Base-by-base conservation (phyloP, 2,329 filamentous ascomycete genomes). In the Pseudogymnoascus sp. region DNA sequence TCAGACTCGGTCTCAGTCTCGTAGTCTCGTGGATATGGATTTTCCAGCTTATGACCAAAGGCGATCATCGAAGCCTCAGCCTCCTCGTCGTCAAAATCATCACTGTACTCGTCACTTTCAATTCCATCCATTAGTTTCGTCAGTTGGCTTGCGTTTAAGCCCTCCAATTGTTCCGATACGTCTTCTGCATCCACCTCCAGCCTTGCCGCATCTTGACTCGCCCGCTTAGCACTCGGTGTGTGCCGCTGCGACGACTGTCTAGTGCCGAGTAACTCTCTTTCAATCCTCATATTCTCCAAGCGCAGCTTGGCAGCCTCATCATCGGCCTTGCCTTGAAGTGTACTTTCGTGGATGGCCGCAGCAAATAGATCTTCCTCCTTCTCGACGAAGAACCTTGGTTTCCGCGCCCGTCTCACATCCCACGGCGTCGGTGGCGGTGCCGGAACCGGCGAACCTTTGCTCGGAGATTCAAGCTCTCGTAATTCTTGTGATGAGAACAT, bases 401-500 rank as follows among this genome's bases (percentile, higher is more conserved):
- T 65, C 8, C 33, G 53, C 1, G 26, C 33, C 0, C 38, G 19
- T n/a, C 42, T 28, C 17, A 64, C 31, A 17, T 61, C 53, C 35
- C 61, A 60, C 1, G 59, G 42, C 7, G 63, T 62, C 2, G 59
- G 31, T 19, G 42, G 42, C 17, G 62, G 62, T n/a, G 38, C 53
- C 0, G 62, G 19, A 9, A 42, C 57, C 2, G 36, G 47, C n/a
- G 62, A 62, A 23, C 53, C 13, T 26, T 64, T 66, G 60, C 64
- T 65, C 8, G 71, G 69, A 5, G 69, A 67, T 3, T 76, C 74
- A 38, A 81, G 72, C 19, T 81, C 79, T 40, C 71, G 70, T n/a
- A 80, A 64, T 47, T 82, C 79, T 65, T 82, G 78, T 3, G 79
- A 78, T 1, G 79, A 81, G 8, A 81, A 68, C 1, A 76, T 65